Evolutionary conservation across 2,329 filamentous ascomycete genomes (phyloP).

Genomic region (Penicillium brevicompactum): DNA sequence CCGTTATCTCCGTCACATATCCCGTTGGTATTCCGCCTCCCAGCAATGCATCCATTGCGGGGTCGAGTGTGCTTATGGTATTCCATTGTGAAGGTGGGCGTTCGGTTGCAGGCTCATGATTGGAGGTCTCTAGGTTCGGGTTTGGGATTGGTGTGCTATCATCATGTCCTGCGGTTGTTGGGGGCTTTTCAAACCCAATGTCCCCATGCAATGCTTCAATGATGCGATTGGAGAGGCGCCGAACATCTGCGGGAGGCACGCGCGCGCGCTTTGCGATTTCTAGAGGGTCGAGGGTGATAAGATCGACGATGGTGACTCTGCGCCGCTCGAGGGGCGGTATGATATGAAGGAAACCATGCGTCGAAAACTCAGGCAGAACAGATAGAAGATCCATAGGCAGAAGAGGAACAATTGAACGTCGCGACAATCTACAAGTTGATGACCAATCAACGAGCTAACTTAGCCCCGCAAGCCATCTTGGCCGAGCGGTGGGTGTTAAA

Average conservation of each 20-base stretch:
- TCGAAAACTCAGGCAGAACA: conserved; percentile 78
- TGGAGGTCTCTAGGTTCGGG: conserved; percentile 23
- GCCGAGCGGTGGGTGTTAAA: neutral
- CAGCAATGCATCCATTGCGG: conserved; percentile 68
- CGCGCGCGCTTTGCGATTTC: conserved; percentile 86
- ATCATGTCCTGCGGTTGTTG: conserved; percentile 2
- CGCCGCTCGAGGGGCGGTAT: conserved; percentile 78
- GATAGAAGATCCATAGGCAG: conserved; percentile 69
- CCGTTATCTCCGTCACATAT: conserved; percentile 84
- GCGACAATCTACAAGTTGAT: conserved; percentile 12
- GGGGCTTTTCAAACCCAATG: conserved; percentile 46
- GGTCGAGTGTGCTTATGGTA: conserved; percentile 79
- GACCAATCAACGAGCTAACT: conserved; percentile 17
- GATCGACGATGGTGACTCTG: conserved; percentile 75
- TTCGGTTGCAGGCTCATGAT: conserved; percentile 29
- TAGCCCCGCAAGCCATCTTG: neutral
- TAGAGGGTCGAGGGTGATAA: conserved; percentile 78
- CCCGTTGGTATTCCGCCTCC: conserved; percentile 79
- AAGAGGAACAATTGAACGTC: conserved; percentile 8
- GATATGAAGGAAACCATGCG: conserved; percentile 70
- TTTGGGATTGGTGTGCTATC: conserved; percentile 24
- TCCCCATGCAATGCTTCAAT: conserved; percentile 68
- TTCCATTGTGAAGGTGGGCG: conserved; percentile 48
- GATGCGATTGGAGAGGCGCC: conserved; percentile 69
- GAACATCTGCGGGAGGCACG: conserved; percentile 78